phyloP scores from a whole-genome alignment of 345 rosid genomes.

The Xanthoceras sorbifolium region DNA sequence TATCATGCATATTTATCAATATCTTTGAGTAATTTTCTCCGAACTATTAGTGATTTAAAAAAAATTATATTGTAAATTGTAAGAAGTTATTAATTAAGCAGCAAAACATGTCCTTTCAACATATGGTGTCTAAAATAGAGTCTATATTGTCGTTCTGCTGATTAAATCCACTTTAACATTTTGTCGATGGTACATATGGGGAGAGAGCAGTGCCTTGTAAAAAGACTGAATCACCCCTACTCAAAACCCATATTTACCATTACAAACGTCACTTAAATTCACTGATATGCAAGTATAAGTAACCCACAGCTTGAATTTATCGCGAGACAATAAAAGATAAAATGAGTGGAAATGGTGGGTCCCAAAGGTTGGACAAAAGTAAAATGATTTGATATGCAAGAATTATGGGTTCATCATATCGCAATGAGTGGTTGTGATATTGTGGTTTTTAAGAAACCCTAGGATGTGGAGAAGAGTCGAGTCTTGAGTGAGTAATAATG shows the following conservation, averaged over 20 bases:
- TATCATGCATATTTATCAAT: too few species aligned
- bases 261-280: too few species aligned
- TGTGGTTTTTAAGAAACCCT: conserved; percentile 12
- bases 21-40: too few species aligned
- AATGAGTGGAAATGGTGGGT: conserved; percentile 1
- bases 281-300: too few species aligned
- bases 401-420: conserved; percentile 31
- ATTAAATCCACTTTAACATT: conserved; percentile 21
- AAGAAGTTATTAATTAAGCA: conserved; percentile 21
- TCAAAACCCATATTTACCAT: neutral
- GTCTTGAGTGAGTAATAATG: neutral
- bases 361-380: conserved; percentile 9
- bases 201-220: conserved; percentile 2
- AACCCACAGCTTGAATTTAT: conserved; percentile 12
- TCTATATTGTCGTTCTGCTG: conserved; percentile 10
- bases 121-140: conserved; percentile 6
- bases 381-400: conserved; percentile 25
- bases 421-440: conserved; percentile 28
- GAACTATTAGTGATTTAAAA: too few species aligned
- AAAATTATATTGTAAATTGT: too few species aligned
- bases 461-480: conserved; percentile 13
- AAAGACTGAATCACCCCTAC: neutral
- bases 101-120: conserved; percentile 22
- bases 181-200: conserved; percentile 23
- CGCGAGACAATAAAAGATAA: conserved; percentile 22